Conservation (phyloP, 306 rosid species). For the Macrotyloma uniflorum region DNA sequence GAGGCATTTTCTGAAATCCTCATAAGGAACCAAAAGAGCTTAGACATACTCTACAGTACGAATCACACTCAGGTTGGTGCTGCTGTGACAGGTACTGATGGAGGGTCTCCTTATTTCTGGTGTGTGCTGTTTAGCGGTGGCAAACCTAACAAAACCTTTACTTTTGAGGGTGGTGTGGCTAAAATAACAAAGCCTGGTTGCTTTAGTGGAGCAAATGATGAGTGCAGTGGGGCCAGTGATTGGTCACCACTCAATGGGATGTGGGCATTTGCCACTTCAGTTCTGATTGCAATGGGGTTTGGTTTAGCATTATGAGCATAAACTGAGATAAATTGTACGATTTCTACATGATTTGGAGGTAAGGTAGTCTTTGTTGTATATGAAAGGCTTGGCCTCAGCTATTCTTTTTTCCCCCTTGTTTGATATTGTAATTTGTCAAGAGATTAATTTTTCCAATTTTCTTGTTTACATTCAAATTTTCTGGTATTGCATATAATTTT, state of each 20-base stretch:
- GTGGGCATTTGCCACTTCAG: conserved; percentile 51
- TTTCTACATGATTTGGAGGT: conserved; percentile 35
- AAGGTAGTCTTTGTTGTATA: conserved; percentile 32
- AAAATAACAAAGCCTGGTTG: conserved; percentile 80
- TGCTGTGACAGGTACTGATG: conserved; percentile 83
- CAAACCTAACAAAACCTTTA: conserved; percentile 63
- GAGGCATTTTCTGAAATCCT: conserved; percentile 76
- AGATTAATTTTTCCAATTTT: conserved; percentile 28
- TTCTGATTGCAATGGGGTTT: conserved; percentile 47
- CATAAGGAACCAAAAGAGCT: conserved; percentile 67
- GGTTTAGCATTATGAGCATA: conserved; percentile 56
- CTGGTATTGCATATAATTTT: background rate
- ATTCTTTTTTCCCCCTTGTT: conserved; percentile 31
- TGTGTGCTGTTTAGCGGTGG: conserved; percentile 89
- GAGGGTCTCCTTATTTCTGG: conserved; percentile 93
- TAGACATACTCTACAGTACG: conserved; percentile 71
- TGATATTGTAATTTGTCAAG: conserved; percentile 33
- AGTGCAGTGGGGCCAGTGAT: conserved; percentile 59
- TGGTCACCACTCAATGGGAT: conserved; percentile 47
- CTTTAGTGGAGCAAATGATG: conserved; percentile 89
- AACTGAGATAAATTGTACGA: conserved; percentile 22
- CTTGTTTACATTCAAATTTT: conserved; percentile 30
- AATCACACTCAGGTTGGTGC: conserved; percentile 92
- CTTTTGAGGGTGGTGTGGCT: conserved; percentile 70
- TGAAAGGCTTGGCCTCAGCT: conserved; percentile 43